Evolutionary conservation across 306 rosid species (phyloP).

Genomic region (Gastrolobium bilobum): DNA sequence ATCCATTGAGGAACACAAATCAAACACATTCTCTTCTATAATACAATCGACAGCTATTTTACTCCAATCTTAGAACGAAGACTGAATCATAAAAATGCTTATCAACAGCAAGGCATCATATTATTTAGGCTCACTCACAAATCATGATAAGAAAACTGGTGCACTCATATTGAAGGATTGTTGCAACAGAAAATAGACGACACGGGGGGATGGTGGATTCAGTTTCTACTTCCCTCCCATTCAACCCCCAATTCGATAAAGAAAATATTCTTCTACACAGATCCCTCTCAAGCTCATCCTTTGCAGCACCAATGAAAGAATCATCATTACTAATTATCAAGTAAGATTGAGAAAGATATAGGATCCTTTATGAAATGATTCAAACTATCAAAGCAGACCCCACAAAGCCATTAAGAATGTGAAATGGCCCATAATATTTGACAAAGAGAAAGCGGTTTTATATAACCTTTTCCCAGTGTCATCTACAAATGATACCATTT

Average conservation of each 20-base stretch:
- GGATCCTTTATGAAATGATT: background rate
- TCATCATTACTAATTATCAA: background rate
- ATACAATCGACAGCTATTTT: background rate
- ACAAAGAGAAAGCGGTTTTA: background rate
- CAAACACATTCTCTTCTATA: background rate
- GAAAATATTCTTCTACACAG: background rate
- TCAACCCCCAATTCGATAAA: slow-evolving; percentile 4
- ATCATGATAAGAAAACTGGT: slow-evolving; percentile 2
- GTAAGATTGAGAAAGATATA: background rate
- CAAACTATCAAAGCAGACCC: slow-evolving; percentile 18
- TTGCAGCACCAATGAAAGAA: slow-evolving; percentile 17
- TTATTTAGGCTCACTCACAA: background rate
- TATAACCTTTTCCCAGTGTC: background rate
- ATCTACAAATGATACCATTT: background rate
- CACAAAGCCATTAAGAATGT: slow-evolving; percentile 4
- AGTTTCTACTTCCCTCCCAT: background rate
- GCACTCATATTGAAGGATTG: background rate
- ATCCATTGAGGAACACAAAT: slow-evolving; percentile 14
- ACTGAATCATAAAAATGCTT: background rate
- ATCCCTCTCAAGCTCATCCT: slow-evolving; percentile 20
- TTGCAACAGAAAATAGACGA: background rate
- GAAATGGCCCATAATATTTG: background rate
- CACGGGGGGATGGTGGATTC: background rate
- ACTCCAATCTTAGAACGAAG: background rate
- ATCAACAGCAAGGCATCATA: background rate